phyloP scores from a whole-genome alignment of 1,139 yeast genomes.

The Hyphopichia burtonii region DNA sequence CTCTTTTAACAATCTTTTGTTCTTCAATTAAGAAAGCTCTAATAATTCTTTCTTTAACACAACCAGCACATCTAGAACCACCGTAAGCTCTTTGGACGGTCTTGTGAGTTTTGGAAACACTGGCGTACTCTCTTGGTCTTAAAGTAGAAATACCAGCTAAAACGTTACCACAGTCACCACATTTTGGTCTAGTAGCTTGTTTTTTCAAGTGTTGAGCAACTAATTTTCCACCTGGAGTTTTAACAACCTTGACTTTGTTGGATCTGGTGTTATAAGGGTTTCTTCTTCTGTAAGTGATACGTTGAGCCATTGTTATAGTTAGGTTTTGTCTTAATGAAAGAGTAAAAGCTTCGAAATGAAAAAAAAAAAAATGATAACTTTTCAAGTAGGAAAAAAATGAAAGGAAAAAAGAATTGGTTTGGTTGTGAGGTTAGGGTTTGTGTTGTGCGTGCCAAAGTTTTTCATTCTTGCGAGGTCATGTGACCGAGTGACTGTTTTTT shows the following conservation, averaged over 20 bases:
- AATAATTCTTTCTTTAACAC: slow-evolving; percentile 97
- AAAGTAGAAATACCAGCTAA: slow-evolving; percentile 90
- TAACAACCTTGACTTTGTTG: slow-evolving; percentile 98
- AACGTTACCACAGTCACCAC: slow-evolving; percentile 97
- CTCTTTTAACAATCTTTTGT: slow-evolving; percentile 99
- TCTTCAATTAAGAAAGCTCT: slow-evolving; percentile 99
- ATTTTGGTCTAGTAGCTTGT: slow-evolving; percentile 92
- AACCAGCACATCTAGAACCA: slow-evolving; percentile 97
- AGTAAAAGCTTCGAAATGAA: no score
- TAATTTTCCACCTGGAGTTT: slow-evolving; percentile 99
- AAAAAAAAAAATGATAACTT: neutral
- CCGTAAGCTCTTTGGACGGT: slow-evolving; percentile 99
- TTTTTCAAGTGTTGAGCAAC: slow-evolving; percentile 97
- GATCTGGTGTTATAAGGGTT: slow-evolving; percentile 92
- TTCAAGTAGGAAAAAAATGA: slow-evolving; percentile 1
- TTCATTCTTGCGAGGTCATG: neutral
- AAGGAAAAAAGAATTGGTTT: neutral
- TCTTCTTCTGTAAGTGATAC: slow-evolving; percentile 55
- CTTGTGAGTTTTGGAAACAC: slow-evolving; percentile 93
- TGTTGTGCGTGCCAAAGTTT: no score
- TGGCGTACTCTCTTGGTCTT: slow-evolving; percentile 98
- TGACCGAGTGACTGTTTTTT: neutral
- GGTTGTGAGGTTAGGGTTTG: neutral
- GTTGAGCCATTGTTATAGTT: slow-evolving; percentile 42
- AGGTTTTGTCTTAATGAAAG: no score